Evolutionary conservation across 2,329 filamentous ascomycete species (phyloP), one percentile per base, ranked within the genome.

Genomic region (Hysterium pulicare): DNA sequence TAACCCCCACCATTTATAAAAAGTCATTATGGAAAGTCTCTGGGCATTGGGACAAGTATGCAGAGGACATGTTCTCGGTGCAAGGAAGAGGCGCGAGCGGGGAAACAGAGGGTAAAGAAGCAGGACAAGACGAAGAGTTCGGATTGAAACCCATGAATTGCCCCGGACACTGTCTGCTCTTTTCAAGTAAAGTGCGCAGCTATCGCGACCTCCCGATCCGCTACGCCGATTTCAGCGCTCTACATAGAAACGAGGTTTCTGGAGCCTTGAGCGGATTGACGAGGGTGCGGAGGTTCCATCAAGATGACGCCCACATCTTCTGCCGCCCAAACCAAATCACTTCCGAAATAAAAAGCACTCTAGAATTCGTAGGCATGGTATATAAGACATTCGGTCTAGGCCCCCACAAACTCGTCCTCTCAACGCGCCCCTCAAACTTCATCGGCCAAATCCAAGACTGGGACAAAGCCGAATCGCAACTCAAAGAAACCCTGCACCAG

Each of bases 111-210:
- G 67, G 68, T 5, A 64, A 64, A 2, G 73, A 79, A 46, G 49
- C 65, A 6, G 75, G 72, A 16, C 79, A 83, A 47, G 81, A 86
- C 48, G 82, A 84, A 50, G 84, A 87, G 48, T 94, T 87, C 66
- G 87, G 87, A 15, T 71, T 95, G 53, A 95, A 95, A 67, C 89
- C 89, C 11, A 95, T 95, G 89, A 95, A 95, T 62, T 95, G 89
- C 61, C 89, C 89, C 0, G 89, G 88, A 3, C 89, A 95, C 66
- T 94, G 88, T 62, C 73, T 95, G 49, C 79, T 95, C 48, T 95
- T 94, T 62, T 83, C 79, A 46, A 84, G 84, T 35, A 79, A 84
- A 51, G 76, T 77, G 44, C 81, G 83, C 47, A 89, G 84, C 53
- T 91, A 91, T 67, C 79, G 84, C 50, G 86, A 95, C 50, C 72